Percentiles rank a stretch among this genome's conserved stretches.
Evolutionary conservation across 2,329 filamentous ascomycete genomes (phyloP).

Genomic region (Amesomyces nigricolor): DNA sequence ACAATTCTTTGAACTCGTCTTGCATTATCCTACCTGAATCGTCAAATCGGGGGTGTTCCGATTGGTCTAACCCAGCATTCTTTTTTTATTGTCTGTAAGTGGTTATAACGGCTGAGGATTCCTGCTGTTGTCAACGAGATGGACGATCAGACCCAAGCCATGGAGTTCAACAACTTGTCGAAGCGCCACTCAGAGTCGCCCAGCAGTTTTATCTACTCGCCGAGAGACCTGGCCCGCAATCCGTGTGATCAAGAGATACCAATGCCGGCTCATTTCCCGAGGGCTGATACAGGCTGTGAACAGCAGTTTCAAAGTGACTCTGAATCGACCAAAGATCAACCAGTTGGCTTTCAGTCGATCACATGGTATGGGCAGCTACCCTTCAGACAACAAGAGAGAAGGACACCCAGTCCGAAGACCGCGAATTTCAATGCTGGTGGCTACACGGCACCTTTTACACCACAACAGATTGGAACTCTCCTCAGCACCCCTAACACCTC

Average conservation of each 20-base stretch:
- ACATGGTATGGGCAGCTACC: neutral
- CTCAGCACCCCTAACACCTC: no score
- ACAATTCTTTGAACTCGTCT: constrained; percentile 15
- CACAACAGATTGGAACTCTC: no score
- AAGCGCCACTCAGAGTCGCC: neutral
- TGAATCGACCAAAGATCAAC: neutral
- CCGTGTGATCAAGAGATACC: neutral
- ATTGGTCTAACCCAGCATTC: neutral
- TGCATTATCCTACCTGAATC: constrained; percentile 1
- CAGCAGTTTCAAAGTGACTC: neutral
- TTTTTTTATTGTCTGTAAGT: neutral
- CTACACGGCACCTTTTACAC: no score
- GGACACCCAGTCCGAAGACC: neutral
- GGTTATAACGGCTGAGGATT: neutral
- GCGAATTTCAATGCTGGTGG: neutral
- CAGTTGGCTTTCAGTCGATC: neutral
- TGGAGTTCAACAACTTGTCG: neutral
- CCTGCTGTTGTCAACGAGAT: neutral
- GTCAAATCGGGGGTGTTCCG: constrained; percentile 1
- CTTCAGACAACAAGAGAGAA: neutral
- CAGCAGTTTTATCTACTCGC: neutral
- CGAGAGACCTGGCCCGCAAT: neutral
- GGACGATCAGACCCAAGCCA: neutral
- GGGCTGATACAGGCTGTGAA: no score
- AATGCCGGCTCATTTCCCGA: neutral